Evolutionary conservation across 306 rosid genomes (phyloP), one percentile per base, ranked within the genome.

Genomic region (Sicyos edulis): DNA sequence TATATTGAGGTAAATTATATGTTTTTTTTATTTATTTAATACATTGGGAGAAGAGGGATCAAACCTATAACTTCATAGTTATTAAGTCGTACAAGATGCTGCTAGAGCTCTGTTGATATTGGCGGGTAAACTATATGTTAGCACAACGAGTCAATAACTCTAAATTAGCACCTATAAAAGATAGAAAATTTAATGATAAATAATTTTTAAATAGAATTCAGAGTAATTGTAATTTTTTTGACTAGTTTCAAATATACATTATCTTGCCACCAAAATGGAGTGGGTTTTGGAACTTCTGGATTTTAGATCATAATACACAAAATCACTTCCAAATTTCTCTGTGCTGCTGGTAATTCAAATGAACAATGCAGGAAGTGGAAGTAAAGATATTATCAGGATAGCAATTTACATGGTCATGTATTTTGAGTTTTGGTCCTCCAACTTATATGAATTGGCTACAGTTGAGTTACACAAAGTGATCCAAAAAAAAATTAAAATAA

Each of bases 401-500:
- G 58, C 59, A 69, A 69, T 69, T 50, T 69, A 69, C 73, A 51
- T 69, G 40, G 40, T 69, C 40, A 8, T 26, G n/a, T 15, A 52
- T 40, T 69, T 50, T 51, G 47, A 58, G 6, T 69, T 69, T 68
- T 68, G 57, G 57, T 49, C 72, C 72, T 67, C 54, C 55, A 68
- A 68, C 56, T 7, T 68, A 49, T 34, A 68, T 47, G 72, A 47
- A 63, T 67, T 67, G 19, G 12, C 21, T 21, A 12, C 42, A 68
- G 17, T 12, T 45, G 72, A 68, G 22, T 68, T 42, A 45, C 40
- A 67, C 14, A 26, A 69, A 50, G 58, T 69, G 59, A 69, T 21
- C 58, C 8, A 34, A 16, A 24, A 24, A 40, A 17, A n/a, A 32
- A 8, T 11, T 42, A 19, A 42, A 44, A 11, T 2, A 42, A 8